Evolutionary conservation across 306 rosid genomes (phyloP).

Genomic region (Cicer bijugum): DNA sequence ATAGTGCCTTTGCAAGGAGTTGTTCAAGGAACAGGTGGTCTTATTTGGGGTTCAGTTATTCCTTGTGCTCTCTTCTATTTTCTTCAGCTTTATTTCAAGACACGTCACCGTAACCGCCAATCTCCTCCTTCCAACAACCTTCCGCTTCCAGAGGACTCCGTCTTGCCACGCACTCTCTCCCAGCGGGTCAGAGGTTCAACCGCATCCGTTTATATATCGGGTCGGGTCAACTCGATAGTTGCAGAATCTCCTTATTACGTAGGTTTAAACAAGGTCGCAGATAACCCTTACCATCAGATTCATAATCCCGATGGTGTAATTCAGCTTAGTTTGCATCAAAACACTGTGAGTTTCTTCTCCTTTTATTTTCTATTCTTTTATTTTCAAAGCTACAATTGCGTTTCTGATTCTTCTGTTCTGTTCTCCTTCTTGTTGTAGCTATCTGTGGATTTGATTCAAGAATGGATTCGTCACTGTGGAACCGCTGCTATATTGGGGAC

Average conservation of each 20-base stretch:
- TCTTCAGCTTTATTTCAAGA: conserved; percentile 76
- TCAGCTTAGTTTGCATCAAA: conserved; percentile 72
- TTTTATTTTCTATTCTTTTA: neutral
- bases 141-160: neutral
- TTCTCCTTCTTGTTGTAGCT: conserved; percentile 48
- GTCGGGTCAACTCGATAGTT: conserved; percentile 56
- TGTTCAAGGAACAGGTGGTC: conserved; percentile 90
- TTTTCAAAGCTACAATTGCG: neutral
- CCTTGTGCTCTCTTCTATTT: conserved; percentile 93
- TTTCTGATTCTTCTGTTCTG: neutral
- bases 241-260: conserved; percentile 52
- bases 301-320: conserved; percentile 72
- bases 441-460: conserved; percentile 65
- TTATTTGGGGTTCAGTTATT: conserved; percentile 80
- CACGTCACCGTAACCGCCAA: conserved; percentile 49
- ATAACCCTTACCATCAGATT: conserved; percentile 64
- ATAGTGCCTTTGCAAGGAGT: conserved; percentile 91
- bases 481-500: conserved; percentile 55
- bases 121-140: conserved; percentile 43
- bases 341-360: conserved; percentile 58
- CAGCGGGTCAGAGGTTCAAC: conserved; percentile 45
- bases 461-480: conserved; percentile 68
- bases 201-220: conserved; percentile 59
- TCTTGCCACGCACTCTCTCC: conserved; percentile 62
- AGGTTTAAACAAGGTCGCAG: conserved; percentile 58